Conservation (phyloP, 805 yeast species). For the Metschnikowia bowlesiae region DNA sequence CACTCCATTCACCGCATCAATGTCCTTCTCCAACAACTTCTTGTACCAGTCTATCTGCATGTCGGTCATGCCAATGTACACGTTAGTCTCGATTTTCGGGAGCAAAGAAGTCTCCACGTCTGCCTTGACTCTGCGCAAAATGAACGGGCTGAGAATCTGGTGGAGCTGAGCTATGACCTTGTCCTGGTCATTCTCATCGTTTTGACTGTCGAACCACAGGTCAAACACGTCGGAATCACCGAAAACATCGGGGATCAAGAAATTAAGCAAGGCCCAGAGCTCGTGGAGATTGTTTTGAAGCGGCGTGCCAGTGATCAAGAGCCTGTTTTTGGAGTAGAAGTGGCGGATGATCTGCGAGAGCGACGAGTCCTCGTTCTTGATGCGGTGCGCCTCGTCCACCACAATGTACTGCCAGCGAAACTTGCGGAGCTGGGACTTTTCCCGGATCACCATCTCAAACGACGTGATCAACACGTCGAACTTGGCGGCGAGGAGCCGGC, state of each 20-base stretch:
- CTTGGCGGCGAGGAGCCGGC: constrained; percentile 60
- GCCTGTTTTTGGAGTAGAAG: constrained; percentile 78
- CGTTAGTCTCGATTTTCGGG: constrained; percentile 86
- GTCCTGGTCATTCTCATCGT: constrained; percentile 49
- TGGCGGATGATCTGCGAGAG: constrained; percentile 88
- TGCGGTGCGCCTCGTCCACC: constrained; percentile 95
- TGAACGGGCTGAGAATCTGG: constrained; percentile 80
- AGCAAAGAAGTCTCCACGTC: constrained; percentile 89
- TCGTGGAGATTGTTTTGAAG: constrained; percentile 93
- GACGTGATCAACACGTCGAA: constrained; percentile 91
- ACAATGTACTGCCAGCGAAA: constrained; percentile 90
- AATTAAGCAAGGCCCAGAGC: constrained; percentile 90
- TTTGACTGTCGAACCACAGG: constrained; percentile 74
- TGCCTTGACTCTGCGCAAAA: constrained; percentile 82
- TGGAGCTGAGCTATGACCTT: constrained; percentile 83
- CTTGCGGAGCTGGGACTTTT: constrained; percentile 73
- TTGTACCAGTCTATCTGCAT: constrained; percentile 95
- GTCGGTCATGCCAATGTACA: constrained; percentile 91
- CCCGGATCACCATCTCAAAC: constrained; percentile 89
- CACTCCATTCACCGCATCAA: constrained; percentile 94
- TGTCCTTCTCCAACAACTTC: constrained; percentile 82
- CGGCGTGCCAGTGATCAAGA: constrained; percentile 94
- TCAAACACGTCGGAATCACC: constrained; percentile 88
- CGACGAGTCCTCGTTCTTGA: constrained; percentile 90
- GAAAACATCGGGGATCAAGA: constrained; percentile 88